These are phyloP conservation scores for Salvia sclarea DNA, from an alignment of 305 asterid genomes.

Conservation along the genomic window DNA sequence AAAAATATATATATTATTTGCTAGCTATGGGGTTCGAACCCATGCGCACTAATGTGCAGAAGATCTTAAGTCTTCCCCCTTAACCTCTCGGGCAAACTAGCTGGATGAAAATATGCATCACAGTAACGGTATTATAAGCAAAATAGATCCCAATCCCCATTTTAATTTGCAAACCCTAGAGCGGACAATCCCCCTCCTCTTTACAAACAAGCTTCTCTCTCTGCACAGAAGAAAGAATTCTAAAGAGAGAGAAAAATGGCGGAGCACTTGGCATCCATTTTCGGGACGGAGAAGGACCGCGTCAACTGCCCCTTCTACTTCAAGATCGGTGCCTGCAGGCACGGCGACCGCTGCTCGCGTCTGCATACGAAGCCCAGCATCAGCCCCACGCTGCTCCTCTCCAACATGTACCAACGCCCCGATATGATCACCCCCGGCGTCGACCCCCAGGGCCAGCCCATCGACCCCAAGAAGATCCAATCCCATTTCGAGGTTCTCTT, in stretches of 20 bases:
- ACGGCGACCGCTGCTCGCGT: slow-evolving; percentile 93
- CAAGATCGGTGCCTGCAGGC: slow-evolving; percentile 97
- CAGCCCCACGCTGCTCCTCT: slow-evolving; percentile 80
- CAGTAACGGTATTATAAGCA: too few relatives aligned
- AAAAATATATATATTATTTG: slow-evolving; percentile 6
- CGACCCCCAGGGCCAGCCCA: slow-evolving; percentile 75
- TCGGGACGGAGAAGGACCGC: slow-evolving; percentile 91
- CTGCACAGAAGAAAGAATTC: not conserved
- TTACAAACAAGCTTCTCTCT: not conserved
- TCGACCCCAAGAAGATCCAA: slow-evolving; percentile 74
- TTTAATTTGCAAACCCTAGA: slow-evolving; percentile 24
- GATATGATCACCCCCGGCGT: slow-evolving; percentile 94
- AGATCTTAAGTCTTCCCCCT: slow-evolving; percentile 91
- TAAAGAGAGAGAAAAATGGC: slow-evolving; percentile 49
- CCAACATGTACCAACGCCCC: slow-evolving; percentile 90
- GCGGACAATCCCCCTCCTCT: not conserved
- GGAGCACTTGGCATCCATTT: slow-evolving; percentile 91
- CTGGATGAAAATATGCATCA: not conserved
- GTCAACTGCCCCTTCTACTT: slow-evolving; percentile 95
- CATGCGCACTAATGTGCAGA: slow-evolving; percentile 89
- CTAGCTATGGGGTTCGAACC: slow-evolving; percentile 94
- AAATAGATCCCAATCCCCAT: not conserved
- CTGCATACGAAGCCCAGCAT: slow-evolving; percentile 91
- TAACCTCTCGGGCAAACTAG: slow-evolving; percentile 97
- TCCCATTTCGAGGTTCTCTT: slow-evolving; percentile 74